These are phyloP conservation scores for Fusarium sp. DNA, from an alignment of 2,329 filamentous ascomycete species.

Conservation along the genomic window DNA sequence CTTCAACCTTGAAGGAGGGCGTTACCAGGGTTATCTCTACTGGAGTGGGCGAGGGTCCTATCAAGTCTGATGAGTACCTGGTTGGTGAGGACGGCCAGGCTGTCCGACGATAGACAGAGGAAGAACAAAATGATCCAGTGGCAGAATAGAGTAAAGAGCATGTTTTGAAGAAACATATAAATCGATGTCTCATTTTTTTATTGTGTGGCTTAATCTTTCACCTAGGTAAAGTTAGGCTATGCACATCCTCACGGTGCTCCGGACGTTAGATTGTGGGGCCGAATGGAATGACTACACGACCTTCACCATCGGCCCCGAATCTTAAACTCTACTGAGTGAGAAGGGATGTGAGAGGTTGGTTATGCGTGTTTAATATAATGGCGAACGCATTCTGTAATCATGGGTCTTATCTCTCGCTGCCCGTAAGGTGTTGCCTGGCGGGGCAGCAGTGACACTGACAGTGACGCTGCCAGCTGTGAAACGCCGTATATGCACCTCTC, in stretches of 20 bases:
- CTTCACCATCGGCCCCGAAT: background rate
- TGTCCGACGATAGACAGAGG: conserved; percentile 46
- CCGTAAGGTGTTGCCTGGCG: conserved; percentile 1
- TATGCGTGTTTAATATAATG: too few relatives aligned
- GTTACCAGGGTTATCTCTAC: conserved; percentile 92
- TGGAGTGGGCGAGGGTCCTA: conserved; percentile 87
- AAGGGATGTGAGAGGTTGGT: background rate
- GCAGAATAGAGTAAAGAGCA: conserved; percentile 1
- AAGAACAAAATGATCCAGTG: conserved; percentile 5
- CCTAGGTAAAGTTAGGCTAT: too few relatives aligned
- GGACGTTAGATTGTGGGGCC: conserved; percentile 18
- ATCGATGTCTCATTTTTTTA: too few relatives aligned
- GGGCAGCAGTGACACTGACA: conserved; percentile 18
- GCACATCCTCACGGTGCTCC: background rate
- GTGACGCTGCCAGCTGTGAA: conserved; percentile 5
- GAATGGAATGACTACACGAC: background rate
- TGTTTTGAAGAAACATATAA: background rate
- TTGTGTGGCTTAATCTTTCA: too few relatives aligned
- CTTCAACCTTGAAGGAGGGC: conserved; percentile 76
- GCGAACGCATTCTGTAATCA: background rate
- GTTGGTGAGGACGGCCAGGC: conserved; percentile 73
- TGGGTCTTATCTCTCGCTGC: background rate
- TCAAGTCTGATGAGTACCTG: conserved; percentile 81
- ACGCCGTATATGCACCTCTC: background rate
- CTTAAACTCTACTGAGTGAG: conserved; percentile 1